phyloP scores from a whole-genome alignment of 768 basidiomycete genomes.

The Hygrophorus pudorinus region DNA sequence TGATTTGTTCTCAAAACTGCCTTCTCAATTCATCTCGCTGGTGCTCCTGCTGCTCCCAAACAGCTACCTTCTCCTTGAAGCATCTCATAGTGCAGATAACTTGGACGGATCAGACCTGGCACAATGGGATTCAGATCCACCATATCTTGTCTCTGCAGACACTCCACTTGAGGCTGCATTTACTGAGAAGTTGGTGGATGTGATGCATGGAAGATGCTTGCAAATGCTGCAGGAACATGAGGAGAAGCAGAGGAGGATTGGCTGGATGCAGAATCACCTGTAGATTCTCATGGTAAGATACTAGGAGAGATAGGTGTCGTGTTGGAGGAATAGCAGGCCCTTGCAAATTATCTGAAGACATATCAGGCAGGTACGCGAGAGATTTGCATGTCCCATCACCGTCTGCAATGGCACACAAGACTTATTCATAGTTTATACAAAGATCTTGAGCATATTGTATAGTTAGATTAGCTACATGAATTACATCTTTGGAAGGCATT shows the following conservation, averaged over 20 bases:
- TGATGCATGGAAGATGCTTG: conserved; percentile 4
- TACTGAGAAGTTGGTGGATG: conserved; percentile 1
- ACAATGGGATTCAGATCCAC: neutral
- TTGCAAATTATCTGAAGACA: neutral
- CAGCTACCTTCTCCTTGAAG: conserved; percentile 1
- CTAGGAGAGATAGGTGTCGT: neutral
- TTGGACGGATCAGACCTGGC: conserved; percentile 2
- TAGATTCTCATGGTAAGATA: neutral
- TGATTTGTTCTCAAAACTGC: neutral
- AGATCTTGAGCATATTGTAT: too few relatives aligned
- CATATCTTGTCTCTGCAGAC: neutral
- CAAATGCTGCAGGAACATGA: neutral
- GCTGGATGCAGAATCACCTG: neutral
- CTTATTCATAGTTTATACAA: too few relatives aligned
- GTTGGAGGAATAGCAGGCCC: neutral
- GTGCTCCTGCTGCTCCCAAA: neutral
- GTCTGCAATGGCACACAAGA: neutral
- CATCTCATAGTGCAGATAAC: conserved; percentile 1
- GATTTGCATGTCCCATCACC: neutral
- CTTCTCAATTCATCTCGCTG: neutral
- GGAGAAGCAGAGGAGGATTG: neutral
- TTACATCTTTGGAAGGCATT: too few relatives aligned
- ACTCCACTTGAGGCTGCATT: neutral
- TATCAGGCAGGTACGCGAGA: conserved; percentile 1
- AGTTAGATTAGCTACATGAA: too few relatives aligned